Base-by-base conservation (phyloP, 192 early-diverging fungal species). In the Cetraspora pellucida region DNA sequence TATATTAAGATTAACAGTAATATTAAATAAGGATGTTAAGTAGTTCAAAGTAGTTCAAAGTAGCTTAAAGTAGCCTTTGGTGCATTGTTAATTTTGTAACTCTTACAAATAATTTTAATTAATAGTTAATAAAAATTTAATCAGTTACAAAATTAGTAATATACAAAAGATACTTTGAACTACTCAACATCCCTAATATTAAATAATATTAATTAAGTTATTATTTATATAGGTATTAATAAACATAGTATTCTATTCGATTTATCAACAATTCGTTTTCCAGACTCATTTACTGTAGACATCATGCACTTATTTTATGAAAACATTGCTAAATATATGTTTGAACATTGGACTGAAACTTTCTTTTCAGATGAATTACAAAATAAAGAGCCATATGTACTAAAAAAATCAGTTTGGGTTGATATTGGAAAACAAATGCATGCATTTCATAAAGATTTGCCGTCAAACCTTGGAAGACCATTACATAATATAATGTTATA, bases 221-320 rank as follows among this genome's bases (percentile, higher is more conserved):
- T 55, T 55, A 21, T 55, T 55, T 21, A 55, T 55, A 63, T 30
- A 63, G 60, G 30, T 9, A 63, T 63, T 27, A 63, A 30, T 31
- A 27, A 27, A 10, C 0, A 30, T 31, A 63, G 60, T 63, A 63
- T 63, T 27, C 27, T 63, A 63, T 25, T 19, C 30, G 30, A 63
- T 25, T 27, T 63, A 16, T 27, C 3, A 63, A 16, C 21, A 25
- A 63, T 63, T 37, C 14, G 30, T 25, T 63, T 63, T 63, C 60
- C 28, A 63, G 25, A 27, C 14, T 63, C 30, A 27, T 63, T 63
- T 63, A 14, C 60, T 31, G 13, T 63, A 27, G 60, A 63, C 27
- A 63, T 63, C 16, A 63, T 63, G 30, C 60, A 63, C 16, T 37
- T 63, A 13, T 31, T 63, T 63, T 63, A 63, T 63, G 1, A 63